Evolutionary conservation across 495 filamentous ascomycete genomes (phyloP), one percentile per base, ranked within the genome.

Genomic region (Trypethelium eluteriae): DNA sequence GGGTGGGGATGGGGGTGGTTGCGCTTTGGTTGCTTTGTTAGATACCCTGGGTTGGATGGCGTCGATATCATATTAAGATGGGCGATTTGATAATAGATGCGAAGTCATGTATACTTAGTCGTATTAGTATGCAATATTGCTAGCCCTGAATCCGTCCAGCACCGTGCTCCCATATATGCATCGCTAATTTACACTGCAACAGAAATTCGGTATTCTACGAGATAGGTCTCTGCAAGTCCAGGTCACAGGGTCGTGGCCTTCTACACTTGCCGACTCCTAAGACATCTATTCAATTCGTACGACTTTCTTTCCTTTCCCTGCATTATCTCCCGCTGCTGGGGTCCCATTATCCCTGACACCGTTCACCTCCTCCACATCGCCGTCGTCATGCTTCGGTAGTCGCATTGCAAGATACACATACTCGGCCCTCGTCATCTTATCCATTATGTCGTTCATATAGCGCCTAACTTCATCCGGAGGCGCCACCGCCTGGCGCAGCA

Each of bases 401-500:
- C 76, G 70, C 66, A 77, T 63, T 7, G 76, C 76, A 35, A 79
- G 63, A 67, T 68, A 73, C 3, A 61, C 66, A 38, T 75, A 72
- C 39, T 73, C 73, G 0, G 76, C 77, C 35, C 73, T 39, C 62
- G 66, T 71, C 68, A 75, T 77, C 53, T 73, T 76, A 63, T 70
- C 72, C 68, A 82, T 80, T 16, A 78, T 57, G 10, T 70, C 77
- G 56, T 79, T 68, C 70, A 82, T 96, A 67, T 92, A 91, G 67
- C 84, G 84, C 67, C 82, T 81, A 25, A 93, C 91, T 72, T 93
- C 91, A 0, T 92, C 89, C 38, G 82, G 77, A 14, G 90, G 89
- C 53, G 87, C 88, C 32, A 96, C 89, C n/a, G 91, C 86, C 16
- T 85, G 85, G 41, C 82, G 79, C n/a, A 96, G 75, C n/a, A 85